phyloP scores from a whole-genome alignment of 2,329 filamentous ascomycete species.

The Penicillium frequentans region DNA sequence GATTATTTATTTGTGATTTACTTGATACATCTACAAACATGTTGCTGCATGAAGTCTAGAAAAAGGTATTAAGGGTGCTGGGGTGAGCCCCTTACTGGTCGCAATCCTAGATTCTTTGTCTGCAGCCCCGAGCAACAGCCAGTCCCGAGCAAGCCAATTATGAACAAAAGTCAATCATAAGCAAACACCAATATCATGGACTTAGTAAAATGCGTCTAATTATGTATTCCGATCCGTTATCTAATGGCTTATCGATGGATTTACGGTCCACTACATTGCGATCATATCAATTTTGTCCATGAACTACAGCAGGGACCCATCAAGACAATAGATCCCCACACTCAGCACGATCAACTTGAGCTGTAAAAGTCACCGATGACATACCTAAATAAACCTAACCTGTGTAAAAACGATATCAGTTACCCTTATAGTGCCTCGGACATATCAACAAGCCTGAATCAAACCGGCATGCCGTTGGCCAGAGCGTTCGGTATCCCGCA shows the following conservation, averaged over 20 bases:
- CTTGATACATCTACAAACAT: neutral
- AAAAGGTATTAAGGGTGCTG: neutral
- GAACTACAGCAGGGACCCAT: neutral
- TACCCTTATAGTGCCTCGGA: too few relatives aligned
- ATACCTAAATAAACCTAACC: neutral
- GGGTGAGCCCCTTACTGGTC: neutral
- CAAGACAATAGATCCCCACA: neutral
- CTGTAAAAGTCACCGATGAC: neutral
- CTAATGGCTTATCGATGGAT: neutral
- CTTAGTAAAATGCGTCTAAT: neutral
- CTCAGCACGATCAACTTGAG: neutral
- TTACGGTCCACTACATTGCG: neutral
- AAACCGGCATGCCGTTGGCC: conserved; percentile 1
- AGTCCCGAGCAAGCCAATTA: neutral
- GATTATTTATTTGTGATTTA: neutral
- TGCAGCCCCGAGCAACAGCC: neutral
- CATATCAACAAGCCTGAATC: neutral
- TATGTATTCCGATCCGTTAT: too few relatives aligned
- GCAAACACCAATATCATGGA: neutral
- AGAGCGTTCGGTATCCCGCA: conserved; percentile 13
- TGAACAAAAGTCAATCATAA: neutral
- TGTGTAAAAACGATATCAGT: neutral
- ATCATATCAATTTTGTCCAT: neutral
- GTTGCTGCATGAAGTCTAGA: neutral
- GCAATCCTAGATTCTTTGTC: neutral